A percentile compares a stretch with the other conserved stretches of the same genome.
phyloP scores from a whole-genome alignment of 768 basidiomycete species.

The Wakefieldia striispora region DNA sequence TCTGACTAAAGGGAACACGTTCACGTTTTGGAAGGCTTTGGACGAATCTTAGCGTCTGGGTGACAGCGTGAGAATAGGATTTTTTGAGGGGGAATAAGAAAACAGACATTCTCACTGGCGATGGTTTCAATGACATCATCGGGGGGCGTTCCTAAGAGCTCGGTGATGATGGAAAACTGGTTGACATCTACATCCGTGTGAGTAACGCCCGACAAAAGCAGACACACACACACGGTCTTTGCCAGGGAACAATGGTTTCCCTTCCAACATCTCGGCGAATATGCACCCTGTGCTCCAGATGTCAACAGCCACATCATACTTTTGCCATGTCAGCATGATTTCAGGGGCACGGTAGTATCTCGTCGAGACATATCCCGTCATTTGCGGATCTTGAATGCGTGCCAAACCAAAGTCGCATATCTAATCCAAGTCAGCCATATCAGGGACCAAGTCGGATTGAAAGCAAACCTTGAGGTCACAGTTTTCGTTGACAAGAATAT shows the following conservation, averaged over 20 bases:
- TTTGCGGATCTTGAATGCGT: conserved; percentile 98
- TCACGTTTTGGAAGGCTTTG: conserved; percentile 96
- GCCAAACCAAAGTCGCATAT: conserved; percentile 99
- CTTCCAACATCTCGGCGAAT: conserved; percentile 99
- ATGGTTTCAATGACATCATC: conserved; percentile 99
- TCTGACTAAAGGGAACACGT: conserved; percentile 92
- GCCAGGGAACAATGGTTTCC: conserved; percentile 97
- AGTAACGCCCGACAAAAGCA: background rate
- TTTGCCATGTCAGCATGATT: conserved; percentile 99
- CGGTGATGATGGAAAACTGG: conserved; percentile 99
- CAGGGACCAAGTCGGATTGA: background rate
- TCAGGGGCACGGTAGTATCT: conserved; percentile 98
- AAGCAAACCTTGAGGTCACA: conserved; percentile 88
- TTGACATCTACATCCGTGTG: conserved; percentile 79
- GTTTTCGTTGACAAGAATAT: conserved; percentile 99
- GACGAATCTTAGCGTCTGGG: conserved; percentile 95
- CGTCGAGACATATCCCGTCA: conserved; percentile 99
- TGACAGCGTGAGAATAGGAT: conserved; percentile 11
- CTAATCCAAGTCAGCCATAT: conserved; percentile 37
- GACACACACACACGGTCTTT: conserved; percentile 85
- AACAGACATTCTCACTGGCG: conserved; percentile 89
- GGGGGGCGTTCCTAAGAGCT: conserved; percentile 95
- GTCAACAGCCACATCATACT: conserved; percentile 99
- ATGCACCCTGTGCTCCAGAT: conserved; percentile 99
- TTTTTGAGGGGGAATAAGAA: background rate